These are phyloP conservation scores for Phtheirospermum japonicum DNA, from an alignment of 257 asterid genomes.

Conservation along the genomic window DNA sequence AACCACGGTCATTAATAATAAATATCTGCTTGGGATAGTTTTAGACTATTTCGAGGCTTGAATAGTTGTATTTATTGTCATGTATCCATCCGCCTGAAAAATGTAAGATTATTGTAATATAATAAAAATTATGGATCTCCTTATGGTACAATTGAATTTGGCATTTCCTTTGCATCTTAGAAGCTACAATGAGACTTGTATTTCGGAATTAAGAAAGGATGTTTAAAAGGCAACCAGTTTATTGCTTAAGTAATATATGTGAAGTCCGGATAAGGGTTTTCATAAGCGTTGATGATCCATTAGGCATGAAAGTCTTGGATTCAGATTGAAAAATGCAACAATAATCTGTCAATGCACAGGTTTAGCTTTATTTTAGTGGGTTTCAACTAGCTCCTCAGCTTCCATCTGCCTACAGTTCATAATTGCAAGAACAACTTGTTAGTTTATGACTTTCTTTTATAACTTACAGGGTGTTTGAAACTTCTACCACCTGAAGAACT, in stretches of 20 bases:
- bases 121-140: not conserved
- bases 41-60: not conserved
- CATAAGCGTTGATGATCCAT: too few relatives aligned
- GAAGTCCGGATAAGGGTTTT: not conserved
- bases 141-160: not conserved
- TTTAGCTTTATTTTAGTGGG: not conserved
- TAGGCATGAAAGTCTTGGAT: too few relatives aligned
- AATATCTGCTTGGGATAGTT: not conserved
- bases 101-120: conserved; percentile 5
- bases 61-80: not conserved
- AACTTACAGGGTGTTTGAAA: conserved; percentile 70
- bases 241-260: too few relatives aligned
- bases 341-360: not conserved
- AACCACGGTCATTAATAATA: not conserved
- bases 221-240: too few relatives aligned
- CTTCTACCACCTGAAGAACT: conserved; percentile 83
- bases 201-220: not conserved
- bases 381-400: conserved; percentile 5
- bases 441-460: conserved; percentile 21
- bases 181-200: conserved; percentile 7
- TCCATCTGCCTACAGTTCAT: conserved; percentile 10
- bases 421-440: conserved; percentile 7
- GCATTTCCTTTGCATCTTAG: conserved; percentile 11
- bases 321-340: not conserved
- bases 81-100: not conserved